Evolutionary conservation across 2,329 filamentous ascomycete genomes (phyloP).

Genomic region (Fusarium xylarioides): DNA sequence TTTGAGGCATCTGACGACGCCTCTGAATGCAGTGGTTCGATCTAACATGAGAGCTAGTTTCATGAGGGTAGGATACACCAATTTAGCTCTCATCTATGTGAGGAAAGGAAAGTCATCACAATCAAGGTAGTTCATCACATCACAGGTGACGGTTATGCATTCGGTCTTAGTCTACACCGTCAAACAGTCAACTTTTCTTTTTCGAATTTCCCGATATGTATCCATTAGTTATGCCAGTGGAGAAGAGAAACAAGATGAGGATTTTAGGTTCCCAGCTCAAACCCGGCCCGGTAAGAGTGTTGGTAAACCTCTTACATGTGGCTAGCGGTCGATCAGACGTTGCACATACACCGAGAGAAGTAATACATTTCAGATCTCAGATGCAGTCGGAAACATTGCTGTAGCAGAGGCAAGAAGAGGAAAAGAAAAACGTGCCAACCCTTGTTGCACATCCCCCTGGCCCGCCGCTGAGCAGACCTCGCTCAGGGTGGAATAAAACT

Average conservation of each 20-base stretch:
- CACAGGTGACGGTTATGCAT: slow-evolving; percentile 19
- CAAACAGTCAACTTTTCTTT: slow-evolving; percentile 3
- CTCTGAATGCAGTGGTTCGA: slow-evolving; percentile 36
- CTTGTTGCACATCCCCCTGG: slow-evolving; percentile 42
- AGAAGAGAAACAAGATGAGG: slow-evolving; percentile 9
- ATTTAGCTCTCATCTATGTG: background rate
- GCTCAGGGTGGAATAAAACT: background rate
- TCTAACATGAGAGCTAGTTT: slow-evolving; percentile 24
- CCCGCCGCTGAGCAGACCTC: background rate
- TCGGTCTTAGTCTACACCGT: background rate
- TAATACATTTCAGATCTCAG: slow-evolving; percentile 32
- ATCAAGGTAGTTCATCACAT: slow-evolving; percentile 25
- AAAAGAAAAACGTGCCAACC: slow-evolving; percentile 29
- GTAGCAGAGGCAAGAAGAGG: background rate
- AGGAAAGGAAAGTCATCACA: slow-evolving; percentile 25
- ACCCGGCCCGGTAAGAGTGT: slow-evolving; percentile 36
- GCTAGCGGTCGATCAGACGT: slow-evolving; percentile 37
- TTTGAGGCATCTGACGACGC: slow-evolving; percentile 40
- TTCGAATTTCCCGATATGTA: background rate
- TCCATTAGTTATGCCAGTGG: background rate
- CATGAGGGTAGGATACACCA: slow-evolving; percentile 4
- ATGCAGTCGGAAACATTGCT: slow-evolving; percentile 18
- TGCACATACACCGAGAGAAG: slow-evolving; percentile 27
- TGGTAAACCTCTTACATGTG: slow-evolving; percentile 28
- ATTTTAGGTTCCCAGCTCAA: slow-evolving; percentile 26